These are phyloP conservation scores for Anacardium occidentale DNA, from an alignment of 345 rosid genomes.

Conservation along the genomic window DNA sequence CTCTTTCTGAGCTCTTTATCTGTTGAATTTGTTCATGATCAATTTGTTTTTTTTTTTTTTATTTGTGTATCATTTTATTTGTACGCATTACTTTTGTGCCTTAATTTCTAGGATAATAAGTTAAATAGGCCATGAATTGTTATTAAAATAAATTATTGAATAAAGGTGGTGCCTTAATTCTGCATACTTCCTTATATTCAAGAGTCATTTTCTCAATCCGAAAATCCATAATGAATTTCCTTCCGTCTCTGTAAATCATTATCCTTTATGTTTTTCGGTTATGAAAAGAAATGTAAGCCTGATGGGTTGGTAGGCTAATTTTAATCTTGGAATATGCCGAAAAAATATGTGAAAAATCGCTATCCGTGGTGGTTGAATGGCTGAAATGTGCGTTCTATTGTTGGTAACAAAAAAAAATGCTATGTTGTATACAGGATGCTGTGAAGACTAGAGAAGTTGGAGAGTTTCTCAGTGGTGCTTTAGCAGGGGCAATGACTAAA, in stretches of 20 bases:
- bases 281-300: not conserved
- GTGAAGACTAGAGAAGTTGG: conserved; percentile 72
- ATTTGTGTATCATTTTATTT: not conserved
- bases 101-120: conserved; percentile 1
- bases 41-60: conserved; percentile 6
- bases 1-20: not conserved
- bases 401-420: conserved; percentile 16
- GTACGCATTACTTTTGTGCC: not conserved
- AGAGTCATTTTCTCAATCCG: not conserved
- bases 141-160: not conserved
- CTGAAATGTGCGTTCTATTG: conserved; percentile 9
- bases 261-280: not conserved
- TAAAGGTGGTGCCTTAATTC: too few relatives aligned
- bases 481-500: conserved; percentile 98
- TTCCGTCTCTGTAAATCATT: not conserved
- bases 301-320: not conserved
- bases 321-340: not conserved
- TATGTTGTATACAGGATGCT: conserved; percentile 51
- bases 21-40: not conserved
- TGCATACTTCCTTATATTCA: not conserved
- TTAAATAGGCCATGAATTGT: not conserved
- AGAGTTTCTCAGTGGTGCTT: conserved; percentile 96
- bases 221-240: not conserved
- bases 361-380: not conserved
- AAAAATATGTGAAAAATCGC: not conserved